phyloP scores from a whole-genome alignment of 345 rosid genomes.

The Firmiana major region DNA sequence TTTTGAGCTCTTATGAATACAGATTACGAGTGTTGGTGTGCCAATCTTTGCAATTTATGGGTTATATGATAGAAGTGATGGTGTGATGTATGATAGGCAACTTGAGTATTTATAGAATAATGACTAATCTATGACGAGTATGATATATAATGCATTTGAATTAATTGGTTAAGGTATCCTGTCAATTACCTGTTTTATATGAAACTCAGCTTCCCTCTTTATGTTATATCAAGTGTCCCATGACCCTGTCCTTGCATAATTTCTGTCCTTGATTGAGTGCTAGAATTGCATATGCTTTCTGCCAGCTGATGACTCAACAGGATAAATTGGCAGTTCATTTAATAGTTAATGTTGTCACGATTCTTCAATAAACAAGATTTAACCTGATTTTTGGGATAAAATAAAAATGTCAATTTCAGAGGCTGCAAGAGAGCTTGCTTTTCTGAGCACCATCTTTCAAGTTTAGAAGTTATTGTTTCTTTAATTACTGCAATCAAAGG shows the following conservation, averaged over 20 bases:
- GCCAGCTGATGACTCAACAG: background rate
- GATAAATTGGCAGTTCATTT: background rate
- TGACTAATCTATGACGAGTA: background rate
- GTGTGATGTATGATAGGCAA: background rate
- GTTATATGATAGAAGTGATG: background rate
- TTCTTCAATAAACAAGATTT: background rate
- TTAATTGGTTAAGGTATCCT: background rate
- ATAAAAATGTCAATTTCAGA: background rate
- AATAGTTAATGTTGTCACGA: background rate
- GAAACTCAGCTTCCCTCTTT: background rate
- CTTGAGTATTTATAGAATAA: background rate
- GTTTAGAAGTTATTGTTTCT: background rate
- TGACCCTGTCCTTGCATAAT: background rate
- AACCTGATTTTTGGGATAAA: background rate
- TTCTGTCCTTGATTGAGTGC: background rate
- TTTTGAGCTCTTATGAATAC: background rate
- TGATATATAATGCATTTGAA: slow-evolving; percentile 1
- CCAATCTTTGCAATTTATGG: background rate
- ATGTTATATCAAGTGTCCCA: background rate
- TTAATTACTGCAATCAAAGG: background rate
- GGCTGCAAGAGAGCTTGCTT: background rate
- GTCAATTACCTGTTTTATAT: background rate
- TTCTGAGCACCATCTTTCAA: background rate
- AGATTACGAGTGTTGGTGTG: background rate
- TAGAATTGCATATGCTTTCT: background rate